Percentiles rank a stretch among this genome's conserved stretches.
Evolutionary conservation across 1,284 basidiomycete species (phyloP).

Genomic region (Trametes pubescens): DNA sequence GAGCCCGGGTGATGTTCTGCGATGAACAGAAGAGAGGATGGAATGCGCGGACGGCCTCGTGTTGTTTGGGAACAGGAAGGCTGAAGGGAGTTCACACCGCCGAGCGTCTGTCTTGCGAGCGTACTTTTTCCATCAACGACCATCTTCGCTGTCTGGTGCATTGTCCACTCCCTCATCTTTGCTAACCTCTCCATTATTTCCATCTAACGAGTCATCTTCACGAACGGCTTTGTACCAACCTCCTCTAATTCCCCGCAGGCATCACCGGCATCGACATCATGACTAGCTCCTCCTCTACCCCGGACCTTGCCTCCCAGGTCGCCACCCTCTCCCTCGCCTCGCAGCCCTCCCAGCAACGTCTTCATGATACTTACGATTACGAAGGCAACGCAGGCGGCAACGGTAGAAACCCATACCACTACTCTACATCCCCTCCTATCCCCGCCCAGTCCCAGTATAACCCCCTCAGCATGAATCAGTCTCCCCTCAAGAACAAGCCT

Average conservation of each 20-base stretch:
- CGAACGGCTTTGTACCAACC: conserved; percentile 38
- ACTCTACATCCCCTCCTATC: conserved; percentile 71
- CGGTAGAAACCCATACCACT: conserved; percentile 70
- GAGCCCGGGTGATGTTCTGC: conserved; percentile 1
- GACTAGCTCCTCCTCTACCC: conserved; percentile 73
- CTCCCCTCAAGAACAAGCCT: conserved; percentile 78
- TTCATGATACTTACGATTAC: conserved; percentile 86
- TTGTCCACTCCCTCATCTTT: conserved; percentile 37
- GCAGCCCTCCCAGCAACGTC: conserved; percentile 70
- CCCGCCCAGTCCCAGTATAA: conserved; percentile 70
- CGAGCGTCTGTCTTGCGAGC: conserved; percentile 31
- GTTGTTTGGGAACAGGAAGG: conserved; percentile 25
- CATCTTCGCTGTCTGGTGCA: conserved; percentile 38
- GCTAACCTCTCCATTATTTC: conserved; percentile 36
- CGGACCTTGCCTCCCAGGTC: conserved; percentile 69
- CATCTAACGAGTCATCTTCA: conserved; percentile 40
- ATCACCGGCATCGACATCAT: conserved; percentile 54
- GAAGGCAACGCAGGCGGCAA: conserved; percentile 61
- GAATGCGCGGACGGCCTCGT: conserved; percentile 29
- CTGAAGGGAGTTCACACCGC: conserved; percentile 30
- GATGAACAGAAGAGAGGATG: conserved; percentile 10
- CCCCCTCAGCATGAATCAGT: conserved; percentile 66
- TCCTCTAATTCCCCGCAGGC: conserved; percentile 30
- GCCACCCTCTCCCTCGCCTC: conserved; percentile 67
- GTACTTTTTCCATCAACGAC: conserved; percentile 39